A percentile compares a stretch with the other conserved stretches of the same genome.
These are phyloP conservation scores for Myxozyma geophila DNA, from an alignment of 805 yeast genomes.

Conservation along the genomic window DNA sequence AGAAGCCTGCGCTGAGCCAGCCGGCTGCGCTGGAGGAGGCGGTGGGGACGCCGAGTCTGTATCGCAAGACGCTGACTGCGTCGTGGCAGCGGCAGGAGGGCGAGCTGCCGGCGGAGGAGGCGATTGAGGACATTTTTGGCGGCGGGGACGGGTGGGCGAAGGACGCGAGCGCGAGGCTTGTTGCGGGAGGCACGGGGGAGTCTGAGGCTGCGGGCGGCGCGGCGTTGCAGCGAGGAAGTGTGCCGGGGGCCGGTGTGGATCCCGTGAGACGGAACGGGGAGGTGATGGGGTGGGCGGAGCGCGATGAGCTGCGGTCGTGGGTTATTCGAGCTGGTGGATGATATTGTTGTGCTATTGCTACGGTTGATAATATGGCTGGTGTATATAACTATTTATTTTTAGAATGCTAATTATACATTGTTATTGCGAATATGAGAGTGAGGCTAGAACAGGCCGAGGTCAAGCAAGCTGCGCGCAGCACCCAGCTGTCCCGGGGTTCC, in stretches of 20 bases:
- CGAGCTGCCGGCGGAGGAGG: conserved; percentile 58
- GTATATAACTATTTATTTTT: too few relatives aligned
- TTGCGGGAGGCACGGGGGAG: background rate
- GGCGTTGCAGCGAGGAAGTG: conserved; percentile 12
- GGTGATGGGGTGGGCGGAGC: conserved; percentile 29
- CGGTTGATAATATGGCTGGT: too few relatives aligned
- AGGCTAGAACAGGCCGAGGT: conserved; percentile 31
- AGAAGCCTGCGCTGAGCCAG: background rate
- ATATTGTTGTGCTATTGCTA: too few relatives aligned
- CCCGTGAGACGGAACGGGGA: conserved; percentile 24
- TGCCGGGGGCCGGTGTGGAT: conserved; percentile 28
- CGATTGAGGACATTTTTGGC: conserved; percentile 73
- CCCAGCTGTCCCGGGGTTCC: conserved; percentile 40
- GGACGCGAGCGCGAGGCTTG: conserved; percentile 22
- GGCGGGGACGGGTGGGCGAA: conserved; percentile 64
- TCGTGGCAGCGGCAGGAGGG: conserved; percentile 38
- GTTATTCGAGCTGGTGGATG: background rate
- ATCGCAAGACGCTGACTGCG: conserved; percentile 33
- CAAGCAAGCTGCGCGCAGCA: conserved; percentile 38
- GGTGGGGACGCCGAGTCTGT: conserved; percentile 26
- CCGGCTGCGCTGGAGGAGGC: background rate
- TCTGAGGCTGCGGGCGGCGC: background rate
- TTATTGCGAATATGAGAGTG: background rate
- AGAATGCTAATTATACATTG: background rate
- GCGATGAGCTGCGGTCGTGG: conserved; percentile 36